Conservation (phyloP, 2,329 filamentous ascomycete genomes). For the Lecanosticta acicola region DNA sequence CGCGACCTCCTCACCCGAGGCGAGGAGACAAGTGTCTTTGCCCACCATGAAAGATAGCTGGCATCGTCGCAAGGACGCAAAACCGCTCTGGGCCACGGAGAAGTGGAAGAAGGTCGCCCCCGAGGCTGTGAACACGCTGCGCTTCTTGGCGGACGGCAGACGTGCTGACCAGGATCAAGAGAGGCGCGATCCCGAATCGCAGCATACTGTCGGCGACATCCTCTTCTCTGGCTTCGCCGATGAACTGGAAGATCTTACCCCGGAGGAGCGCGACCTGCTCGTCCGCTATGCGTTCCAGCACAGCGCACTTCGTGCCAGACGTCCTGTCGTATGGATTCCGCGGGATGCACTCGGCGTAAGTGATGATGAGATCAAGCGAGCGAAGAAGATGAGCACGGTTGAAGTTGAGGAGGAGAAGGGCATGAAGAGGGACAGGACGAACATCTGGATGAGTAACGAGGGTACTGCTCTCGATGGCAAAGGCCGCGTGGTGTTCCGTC, state of each 20-base stretch:
- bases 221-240: slow-evolving; percentile 84
- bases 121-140: slow-evolving; percentile 20
- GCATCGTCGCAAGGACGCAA: slow-evolving; percentile 10
- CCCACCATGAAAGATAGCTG: slow-evolving; percentile 10
- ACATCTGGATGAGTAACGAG: slow-evolving; percentile 89
- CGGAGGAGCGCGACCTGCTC: slow-evolving; percentile 78
- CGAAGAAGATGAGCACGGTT: slow-evolving; percentile 64
- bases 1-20: slow-evolving; percentile 2
- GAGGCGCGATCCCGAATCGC: slow-evolving; percentile 49
- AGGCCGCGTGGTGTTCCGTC: slow-evolving; percentile 53
- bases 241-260: slow-evolving; percentile 88
- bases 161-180: slow-evolving; percentile 3
- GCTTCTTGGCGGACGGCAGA: slow-evolving; percentile 22
- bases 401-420: slow-evolving; percentile 29
- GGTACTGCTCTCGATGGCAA: slow-evolving; percentile 82
- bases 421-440: slow-evolving; percentile 25
- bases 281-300: slow-evolving; percentile 88
- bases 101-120: slow-evolving; percentile 18
- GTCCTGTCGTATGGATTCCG: slow-evolving; percentile 91
- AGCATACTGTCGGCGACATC: slow-evolving; percentile 66
- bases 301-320: slow-evolving; percentile 72
- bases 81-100: slow-evolving; percentile 13
- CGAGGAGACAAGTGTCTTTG: background rate
- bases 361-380: slow-evolving; percentile 81
- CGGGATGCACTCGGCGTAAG: slow-evolving; percentile 83